phyloP scores from a whole-genome alignment of 176 grass and related monocot genomes.

The Aegilops longissima region DNA sequence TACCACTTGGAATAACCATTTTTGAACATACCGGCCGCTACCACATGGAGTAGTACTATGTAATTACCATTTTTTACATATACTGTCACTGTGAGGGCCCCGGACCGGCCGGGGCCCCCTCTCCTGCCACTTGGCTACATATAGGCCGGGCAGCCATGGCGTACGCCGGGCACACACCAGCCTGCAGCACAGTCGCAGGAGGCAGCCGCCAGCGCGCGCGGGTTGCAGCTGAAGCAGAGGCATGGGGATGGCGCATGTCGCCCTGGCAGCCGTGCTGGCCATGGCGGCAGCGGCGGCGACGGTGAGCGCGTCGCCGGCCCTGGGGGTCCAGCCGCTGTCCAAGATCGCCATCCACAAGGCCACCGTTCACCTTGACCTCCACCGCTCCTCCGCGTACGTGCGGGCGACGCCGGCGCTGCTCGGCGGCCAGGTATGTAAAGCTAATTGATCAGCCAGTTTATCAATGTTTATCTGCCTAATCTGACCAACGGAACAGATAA shows the following conservation, averaged over 20 bases:
- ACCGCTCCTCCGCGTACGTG: conserved; percentile 42
- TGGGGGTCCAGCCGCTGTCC: conserved; percentile 71
- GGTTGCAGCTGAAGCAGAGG: background rate
- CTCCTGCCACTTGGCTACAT: background rate
- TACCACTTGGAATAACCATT: background rate
- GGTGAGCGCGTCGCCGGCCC: background rate
- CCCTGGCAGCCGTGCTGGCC: background rate
- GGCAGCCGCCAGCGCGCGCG: background rate
- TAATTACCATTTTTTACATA: too few relatives aligned
- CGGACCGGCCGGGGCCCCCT: too few relatives aligned
- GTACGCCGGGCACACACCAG: background rate
- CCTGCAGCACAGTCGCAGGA: background rate
- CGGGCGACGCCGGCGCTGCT: conserved; percentile 51
- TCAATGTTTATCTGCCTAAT: background rate
- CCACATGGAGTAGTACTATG: too few relatives aligned
- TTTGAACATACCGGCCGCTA: too few relatives aligned
- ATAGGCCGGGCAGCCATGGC: background rate
- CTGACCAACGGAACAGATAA: background rate
- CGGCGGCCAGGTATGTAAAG: conserved; percentile 54
- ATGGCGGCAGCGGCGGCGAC: background rate
- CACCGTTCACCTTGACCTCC: conserved; percentile 27
- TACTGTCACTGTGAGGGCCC: too few relatives aligned
- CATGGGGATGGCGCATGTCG: background rate
- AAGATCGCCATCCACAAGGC: conserved; percentile 67
- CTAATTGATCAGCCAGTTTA: background rate